phyloP scores from a whole-genome alignment of 495 filamentous ascomycete genomes.

The Pyronema omphalodes region DNA sequence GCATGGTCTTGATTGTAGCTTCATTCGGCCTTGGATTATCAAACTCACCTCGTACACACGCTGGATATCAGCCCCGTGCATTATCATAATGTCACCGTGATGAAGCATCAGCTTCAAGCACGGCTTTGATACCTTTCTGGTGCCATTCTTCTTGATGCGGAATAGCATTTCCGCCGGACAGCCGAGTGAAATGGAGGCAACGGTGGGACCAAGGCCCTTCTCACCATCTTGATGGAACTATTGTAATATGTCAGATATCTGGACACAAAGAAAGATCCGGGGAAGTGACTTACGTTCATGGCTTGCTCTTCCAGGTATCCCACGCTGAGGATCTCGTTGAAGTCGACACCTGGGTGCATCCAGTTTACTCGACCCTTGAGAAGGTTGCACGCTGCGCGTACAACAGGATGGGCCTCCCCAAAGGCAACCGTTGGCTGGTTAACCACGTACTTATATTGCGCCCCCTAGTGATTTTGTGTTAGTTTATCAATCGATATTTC shows the following conservation, averaged over 20 bases:
- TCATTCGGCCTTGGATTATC: background rate
- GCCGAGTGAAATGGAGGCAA: constrained; percentile 60
- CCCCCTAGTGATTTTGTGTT: constrained; percentile 36
- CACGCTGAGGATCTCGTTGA: constrained; percentile 60
- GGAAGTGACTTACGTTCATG: constrained; percentile 41
- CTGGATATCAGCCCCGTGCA: constrained; percentile 59
- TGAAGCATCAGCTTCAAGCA: constrained; percentile 28
- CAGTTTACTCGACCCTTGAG: constrained; percentile 13
- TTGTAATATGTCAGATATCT: constrained; percentile 16
- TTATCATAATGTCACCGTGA: constrained; percentile 70
- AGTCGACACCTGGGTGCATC: constrained; percentile 25
- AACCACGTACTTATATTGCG: constrained; percentile 62
- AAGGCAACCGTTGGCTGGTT: constrained; percentile 36
- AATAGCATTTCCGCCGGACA: constrained; percentile 47
- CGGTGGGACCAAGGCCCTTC: constrained; percentile 48
- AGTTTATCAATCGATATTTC: background rate
- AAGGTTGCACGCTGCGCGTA: constrained; percentile 34
- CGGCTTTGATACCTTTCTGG: too few species aligned
- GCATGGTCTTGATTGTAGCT: background rate
- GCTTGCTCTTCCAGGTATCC: constrained; percentile 55
- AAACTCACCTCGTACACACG: constrained; percentile 47
- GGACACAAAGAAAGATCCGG: background rate
- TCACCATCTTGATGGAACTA: constrained; percentile 84
- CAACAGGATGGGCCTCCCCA: constrained; percentile 35
- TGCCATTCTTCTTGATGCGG: constrained; percentile 36